Conservation (phyloP, 345 rosid species). For the Diplotaxis tenuifolia region DNA sequence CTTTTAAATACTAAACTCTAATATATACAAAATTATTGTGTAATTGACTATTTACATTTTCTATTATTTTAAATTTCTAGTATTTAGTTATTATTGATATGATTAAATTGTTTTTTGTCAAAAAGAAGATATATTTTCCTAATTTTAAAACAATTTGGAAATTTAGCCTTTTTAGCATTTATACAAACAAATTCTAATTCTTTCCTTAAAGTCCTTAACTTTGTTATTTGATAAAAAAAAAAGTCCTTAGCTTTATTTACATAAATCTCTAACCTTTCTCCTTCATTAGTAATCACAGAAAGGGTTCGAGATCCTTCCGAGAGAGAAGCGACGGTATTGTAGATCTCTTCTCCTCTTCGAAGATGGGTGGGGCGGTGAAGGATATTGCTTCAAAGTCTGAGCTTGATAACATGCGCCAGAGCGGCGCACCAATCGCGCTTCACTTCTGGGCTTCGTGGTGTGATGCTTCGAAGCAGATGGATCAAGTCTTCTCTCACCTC, state of each 20-base stretch:
- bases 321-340: neutral
- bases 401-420: constrained; percentile 55
- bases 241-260: neutral
- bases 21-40: too few species aligned
- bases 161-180: too few species aligned
- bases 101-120: too few species aligned
- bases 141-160: too few species aligned
- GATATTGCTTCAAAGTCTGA: constrained; percentile 77
- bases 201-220: neutral
- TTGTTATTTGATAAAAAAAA: neutral
- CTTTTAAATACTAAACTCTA: too few species aligned
- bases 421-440: constrained; percentile 55
- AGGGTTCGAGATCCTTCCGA: neutral
- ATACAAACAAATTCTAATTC: neutral
- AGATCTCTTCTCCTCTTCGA: too few species aligned
- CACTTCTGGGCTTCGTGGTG: constrained; percentile 99
- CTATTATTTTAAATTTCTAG: neutral
- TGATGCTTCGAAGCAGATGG: constrained; percentile 99
- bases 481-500: constrained; percentile 88
- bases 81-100: too few species aligned
- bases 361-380: constrained; percentile 82
- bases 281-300: neutral
- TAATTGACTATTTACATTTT: too few species aligned
- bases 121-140: too few species aligned
- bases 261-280: neutral